Evolutionary conservation across 768 basidiomycete genomes (phyloP), one percentile per base, ranked within the genome.

Genomic region (Termitomyces sp.): DNA sequence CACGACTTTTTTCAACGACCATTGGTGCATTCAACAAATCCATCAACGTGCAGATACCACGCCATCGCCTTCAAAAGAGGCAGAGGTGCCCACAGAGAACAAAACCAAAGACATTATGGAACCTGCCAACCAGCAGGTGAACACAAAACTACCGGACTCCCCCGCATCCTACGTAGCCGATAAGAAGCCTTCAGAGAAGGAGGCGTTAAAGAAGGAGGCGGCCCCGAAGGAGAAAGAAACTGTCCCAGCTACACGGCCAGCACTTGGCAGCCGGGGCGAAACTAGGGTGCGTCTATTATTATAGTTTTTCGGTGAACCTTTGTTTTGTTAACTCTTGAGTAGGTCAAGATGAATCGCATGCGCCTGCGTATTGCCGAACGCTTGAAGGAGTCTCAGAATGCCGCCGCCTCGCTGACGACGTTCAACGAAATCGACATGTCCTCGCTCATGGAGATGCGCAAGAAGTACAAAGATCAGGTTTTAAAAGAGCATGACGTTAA

Each of bases 381-480:
- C 56, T 86, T 99, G 73, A 99, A 99, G 80, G 90, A 97, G 73
- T 96, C 96, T 24, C 96, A 99, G 75, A 97, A 98, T 72, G 86
- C 92, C 20, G 97, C 96, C 4, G 96, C 96, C 51, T 96, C 94
- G 54, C 76, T 98, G 62, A 98, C 97, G 38, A 98, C 96, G 28
- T 99, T 99, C 85, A 98, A 99, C 79, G 96, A 99, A 78, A 93
- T 99, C 71, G 96, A 98, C 80, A 98, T 99, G 96, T 95, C 94
- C 45, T 89, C 92, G 46, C 79, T 98, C 59, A 91, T 97, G 80
- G 88, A 90, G 45, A 87, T 98, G 88, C 91, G 96, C 69, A 86
- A 89, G 73, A 86, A 89, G 72, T 96, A 94, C 86, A 98, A 98
- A 81, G 95, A 97, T 65, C 79, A 84, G 48, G 80, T 98, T 42